Conservation (phyloP, 108 stramenopile genomes). For the Nitzschia sp. region DNA sequence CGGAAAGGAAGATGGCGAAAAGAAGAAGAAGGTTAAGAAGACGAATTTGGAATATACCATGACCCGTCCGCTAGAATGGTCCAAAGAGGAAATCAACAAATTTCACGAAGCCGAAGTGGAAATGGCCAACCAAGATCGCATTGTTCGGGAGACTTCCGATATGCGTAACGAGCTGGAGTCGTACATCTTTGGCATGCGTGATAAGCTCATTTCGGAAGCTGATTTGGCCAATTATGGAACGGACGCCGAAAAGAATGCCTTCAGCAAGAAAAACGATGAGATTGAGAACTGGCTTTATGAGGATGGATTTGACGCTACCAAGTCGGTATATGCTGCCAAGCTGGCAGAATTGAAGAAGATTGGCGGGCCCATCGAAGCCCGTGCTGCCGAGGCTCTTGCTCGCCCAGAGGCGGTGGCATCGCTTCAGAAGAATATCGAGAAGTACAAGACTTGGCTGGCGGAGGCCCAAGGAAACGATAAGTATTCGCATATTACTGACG, state of each 20-base stretch:
- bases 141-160: slow-evolving; percentile 94
- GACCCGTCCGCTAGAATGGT: slow-evolving; percentile 73
- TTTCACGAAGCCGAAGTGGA: slow-evolving; percentile 82
- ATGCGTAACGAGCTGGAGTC: slow-evolving; percentile 98
- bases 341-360: slow-evolving; percentile 82
- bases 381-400: slow-evolving; percentile 72
- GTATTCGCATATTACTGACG: slow-evolving; percentile 90
- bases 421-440: slow-evolving; percentile 81
- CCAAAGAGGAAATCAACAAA: slow-evolving; percentile 78
- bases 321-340: slow-evolving; percentile 89
- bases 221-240: slow-evolving; percentile 79
- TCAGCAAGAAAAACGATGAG: slow-evolving; percentile 65
- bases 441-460: slow-evolving; percentile 85
- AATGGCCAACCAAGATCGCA: slow-evolving; percentile 88
- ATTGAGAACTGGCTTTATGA: slow-evolving; percentile 98
- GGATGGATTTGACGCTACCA: slow-evolving; percentile 97
- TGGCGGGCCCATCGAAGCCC: slow-evolving; percentile 88
- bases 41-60: slow-evolving; percentile 82
- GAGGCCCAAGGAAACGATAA: slow-evolving; percentile 73
- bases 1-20: slow-evolving; percentile 50
- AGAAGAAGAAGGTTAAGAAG: slow-evolving; percentile 93
- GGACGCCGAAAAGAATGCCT: slow-evolving; percentile 78
- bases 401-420: slow-evolving; percentile 73
- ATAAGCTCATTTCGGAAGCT: slow-evolving; percentile 88
- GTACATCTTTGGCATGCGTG: slow-evolving; percentile 98